These are phyloP conservation scores for Orbilia oligospora DNA, from an alignment of 2,329 filamentous ascomycete genomes.

Conservation along the genomic window DNA sequence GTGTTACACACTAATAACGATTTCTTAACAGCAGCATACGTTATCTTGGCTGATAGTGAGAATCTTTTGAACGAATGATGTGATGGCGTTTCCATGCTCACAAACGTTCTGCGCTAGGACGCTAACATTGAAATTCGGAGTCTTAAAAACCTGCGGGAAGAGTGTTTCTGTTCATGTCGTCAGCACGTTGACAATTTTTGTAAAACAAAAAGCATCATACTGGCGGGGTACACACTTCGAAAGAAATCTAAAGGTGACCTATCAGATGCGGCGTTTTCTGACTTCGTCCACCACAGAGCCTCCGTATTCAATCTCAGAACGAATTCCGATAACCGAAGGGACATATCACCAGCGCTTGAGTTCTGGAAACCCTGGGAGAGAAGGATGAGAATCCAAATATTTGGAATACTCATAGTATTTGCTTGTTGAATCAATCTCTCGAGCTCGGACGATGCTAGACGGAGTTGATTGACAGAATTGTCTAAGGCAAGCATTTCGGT, in stretches of 20 bases:
- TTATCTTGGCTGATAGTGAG: constrained; percentile 16
- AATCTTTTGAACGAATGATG: constrained; percentile 34
- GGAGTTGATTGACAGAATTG: constrained; percentile 64
- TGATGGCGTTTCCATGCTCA: constrained; percentile 50
- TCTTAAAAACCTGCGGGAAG: constrained; percentile 49
- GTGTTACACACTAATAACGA: background rate
- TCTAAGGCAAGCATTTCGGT: constrained; percentile 63
- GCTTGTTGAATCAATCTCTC: constrained; percentile 45
- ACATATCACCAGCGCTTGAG: constrained; percentile 60
- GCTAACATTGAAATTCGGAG: constrained; percentile 49
- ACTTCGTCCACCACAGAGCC: constrained; percentile 50
- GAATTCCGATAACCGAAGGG: constrained; percentile 50
- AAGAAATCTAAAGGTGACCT: constrained; percentile 42
- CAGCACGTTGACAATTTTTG: background rate
- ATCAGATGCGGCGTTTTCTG: background rate
- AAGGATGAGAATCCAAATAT: constrained; percentile 63
- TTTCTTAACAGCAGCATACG: constrained; percentile 3
- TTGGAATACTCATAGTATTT: constrained; percentile 35
- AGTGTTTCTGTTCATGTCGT: constrained; percentile 19
- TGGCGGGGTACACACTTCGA: constrained; percentile 19
- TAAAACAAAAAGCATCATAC: background rate
- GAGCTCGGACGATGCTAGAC: constrained; percentile 62
- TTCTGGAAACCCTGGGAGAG: constrained; percentile 62
- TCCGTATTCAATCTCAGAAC: constrained; percentile 33
- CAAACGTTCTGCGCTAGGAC: constrained; percentile 38